phyloP scores from a whole-genome alignment of 257 asterid species.

The Apocynum venetum region DNA sequence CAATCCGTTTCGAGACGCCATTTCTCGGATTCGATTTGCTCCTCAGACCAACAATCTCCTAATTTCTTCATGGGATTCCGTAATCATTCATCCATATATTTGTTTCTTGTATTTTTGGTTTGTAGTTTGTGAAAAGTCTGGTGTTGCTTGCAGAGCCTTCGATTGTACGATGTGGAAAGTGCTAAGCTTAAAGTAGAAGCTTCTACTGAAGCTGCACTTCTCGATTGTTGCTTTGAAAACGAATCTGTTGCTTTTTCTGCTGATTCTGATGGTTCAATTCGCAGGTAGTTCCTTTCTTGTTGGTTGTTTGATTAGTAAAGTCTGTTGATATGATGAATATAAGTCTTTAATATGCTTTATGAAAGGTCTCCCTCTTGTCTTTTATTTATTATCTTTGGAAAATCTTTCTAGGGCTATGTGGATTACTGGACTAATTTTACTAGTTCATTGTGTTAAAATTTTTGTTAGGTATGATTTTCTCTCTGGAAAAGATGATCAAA shows the following conservation, averaged over 20 bases:
- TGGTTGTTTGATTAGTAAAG: neutral
- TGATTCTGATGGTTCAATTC: constrained; percentile 66
- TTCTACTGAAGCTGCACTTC: constrained; percentile 41
- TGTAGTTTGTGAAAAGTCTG: constrained; percentile 6
- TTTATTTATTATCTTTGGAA: neutral
- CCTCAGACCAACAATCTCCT: constrained; percentile 65
- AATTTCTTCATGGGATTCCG: constrained; percentile 88
- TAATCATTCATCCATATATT: constrained; percentile 21
- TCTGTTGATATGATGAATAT: no score
- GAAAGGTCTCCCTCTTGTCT: neutral
- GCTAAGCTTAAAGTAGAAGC: constrained; percentile 58
- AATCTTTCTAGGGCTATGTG: neutral
- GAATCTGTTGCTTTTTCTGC: constrained; percentile 58
- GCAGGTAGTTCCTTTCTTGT: constrained; percentile 42
- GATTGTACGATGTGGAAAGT: constrained; percentile 68
- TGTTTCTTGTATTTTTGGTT: neutral
- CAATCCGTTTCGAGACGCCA: constrained; percentile 59
- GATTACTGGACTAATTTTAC: neutral
- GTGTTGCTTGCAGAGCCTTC: constrained; percentile 49
- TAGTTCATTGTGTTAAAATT: constrained; percentile 12
- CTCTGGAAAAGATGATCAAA: constrained; percentile 38
- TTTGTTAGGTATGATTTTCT: constrained; percentile 67
- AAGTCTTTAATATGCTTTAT: neutral
- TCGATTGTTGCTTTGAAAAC: constrained; percentile 74
- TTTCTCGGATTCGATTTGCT: constrained; percentile 81